Base-by-base conservation (phyloP, 2,329 filamentous ascomycete species). In the Penicillium sp. region DNA sequence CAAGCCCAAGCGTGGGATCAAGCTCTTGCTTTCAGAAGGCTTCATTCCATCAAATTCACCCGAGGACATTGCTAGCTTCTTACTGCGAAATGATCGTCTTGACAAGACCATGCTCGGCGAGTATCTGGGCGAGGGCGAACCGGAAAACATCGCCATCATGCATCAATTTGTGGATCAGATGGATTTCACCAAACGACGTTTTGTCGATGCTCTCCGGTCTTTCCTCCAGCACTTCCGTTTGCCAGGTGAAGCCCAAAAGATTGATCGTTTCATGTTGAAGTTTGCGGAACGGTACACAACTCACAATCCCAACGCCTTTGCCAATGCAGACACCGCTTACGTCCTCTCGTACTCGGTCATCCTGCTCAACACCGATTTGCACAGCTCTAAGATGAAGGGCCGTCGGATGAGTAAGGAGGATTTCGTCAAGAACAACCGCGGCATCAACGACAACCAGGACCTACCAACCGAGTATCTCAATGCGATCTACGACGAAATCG, bases 241-340 rank as follows among this genome's bases (percentile, higher is more conserved):
- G 14, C 95, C 95, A 0, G 95, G 95, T 61, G 95, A 99, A 77
- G 93, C 93, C 0, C 95, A 99, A 74, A 99, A 99, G 81, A 99
- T 99, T 67, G 95, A 99, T 86, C 91, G 95, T 50, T 96, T 98
- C 78, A 98, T 99, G 95, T 81, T 99, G 66, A 99, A 99, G 75
- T 99, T 98, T 78, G 95, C 95, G 10, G 94, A 98, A 76, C 88
- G 94, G 61, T 99, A 99, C 74, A 90, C 96, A 54, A 90, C 89
- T 61, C 93, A 93, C 34, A 99, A 99, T 68, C 95, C 95, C 0
- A 96, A 96, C 71, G 94, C 95, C 1, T 99, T 96, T 76, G 95
- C 95, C 38, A 99, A 98, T 71, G 96, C 95, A 1, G 96, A 99
- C 74, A 99, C 96, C 0, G 94, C 95, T 14, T 99, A 99, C 67